Evolutionary conservation across 2,329 filamentous ascomycete genomes (phyloP), one percentile per base, ranked within the genome.

Genomic region (Rugonectria rugulosa): DNA sequence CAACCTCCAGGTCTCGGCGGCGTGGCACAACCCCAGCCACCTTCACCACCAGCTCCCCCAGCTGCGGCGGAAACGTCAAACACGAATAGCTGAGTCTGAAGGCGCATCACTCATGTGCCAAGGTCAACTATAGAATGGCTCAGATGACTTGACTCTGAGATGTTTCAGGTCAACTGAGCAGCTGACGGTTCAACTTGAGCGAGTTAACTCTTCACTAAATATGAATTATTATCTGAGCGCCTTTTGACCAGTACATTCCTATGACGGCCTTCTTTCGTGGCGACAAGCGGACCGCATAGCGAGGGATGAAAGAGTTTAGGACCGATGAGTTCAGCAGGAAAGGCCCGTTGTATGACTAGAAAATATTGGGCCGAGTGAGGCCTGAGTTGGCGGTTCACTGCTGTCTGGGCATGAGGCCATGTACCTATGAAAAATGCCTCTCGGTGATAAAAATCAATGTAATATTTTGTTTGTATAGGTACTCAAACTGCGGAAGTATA

Each of bases 1-100:
- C 66, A 70, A 24, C 70, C 72, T 8, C 72, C 73, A 1, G 73
- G 72, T 1, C 64, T 76, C 5, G 69, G 70, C 4, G 72, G 70
- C 32, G 67, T 74, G 15, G 45, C 67, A 21, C 71, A 74, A 17
- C 70, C 73, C 12, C 67, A 75, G 9, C 62, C 71, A 7, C 70
- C 72, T 8, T 68, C 73, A 23, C 60, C 70, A 14, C 70, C 72
- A 12, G 72, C 70, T 20, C 73, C 73, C 8, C 71, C 71, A 36
- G 70, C 66, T 3, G 67, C 70, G n/a, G 72, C 69, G 6, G 65
- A 62, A 20, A 64, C 67, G 11, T 69, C 62, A 11, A 60, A 54
- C 43, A 64, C 63, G 10, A 58, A 65, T 37, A 66, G 63, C 29
- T 68, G 64, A 69, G 47, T 29, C 27, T 14, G 31, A 14, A 14